phyloP scores from a whole-genome alignment of 2,329 filamentous ascomycete genomes.

The Aspergillus vadensis region DNA sequence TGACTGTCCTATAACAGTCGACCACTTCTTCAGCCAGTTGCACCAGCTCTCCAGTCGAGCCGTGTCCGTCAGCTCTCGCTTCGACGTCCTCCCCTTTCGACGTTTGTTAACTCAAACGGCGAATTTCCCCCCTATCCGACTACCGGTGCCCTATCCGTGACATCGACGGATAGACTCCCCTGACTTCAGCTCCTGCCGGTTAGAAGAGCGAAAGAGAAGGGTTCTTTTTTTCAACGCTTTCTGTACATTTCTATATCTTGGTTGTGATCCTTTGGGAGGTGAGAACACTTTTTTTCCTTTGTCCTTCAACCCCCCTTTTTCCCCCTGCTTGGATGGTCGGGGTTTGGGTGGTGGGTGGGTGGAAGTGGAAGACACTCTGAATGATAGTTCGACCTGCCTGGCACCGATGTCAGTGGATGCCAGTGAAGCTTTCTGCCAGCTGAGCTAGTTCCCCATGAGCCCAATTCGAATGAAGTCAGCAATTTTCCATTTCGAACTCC shows the following conservation, averaged over 20 bases:
- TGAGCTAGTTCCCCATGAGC: conserved; percentile 9
- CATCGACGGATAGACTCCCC: conserved; percentile 36
- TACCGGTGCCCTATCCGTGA: conserved; percentile 36
- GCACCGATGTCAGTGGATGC: background rate
- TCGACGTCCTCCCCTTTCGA: conserved; percentile 39
- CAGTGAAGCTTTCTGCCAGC: conserved; percentile 10
- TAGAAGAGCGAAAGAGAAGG: conserved; percentile 41
- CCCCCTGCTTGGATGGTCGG: background rate
- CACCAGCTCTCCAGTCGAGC: conserved; percentile 42
- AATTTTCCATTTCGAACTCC: conserved; percentile 12
- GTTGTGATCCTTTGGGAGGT: conserved; percentile 29
- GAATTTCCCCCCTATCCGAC: conserved; percentile 30
- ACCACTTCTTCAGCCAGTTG: conserved; percentile 32
- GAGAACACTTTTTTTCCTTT: conserved; percentile 20
- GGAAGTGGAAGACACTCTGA: background rate
- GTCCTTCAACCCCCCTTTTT: conserved; percentile 3
- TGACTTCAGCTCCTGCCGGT: conserved; percentile 42
- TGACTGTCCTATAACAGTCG: conserved; percentile 29
- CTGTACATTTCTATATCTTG: conserved; percentile 29
- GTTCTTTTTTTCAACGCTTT: conserved; percentile 26
- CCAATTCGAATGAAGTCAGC: conserved; percentile 14
- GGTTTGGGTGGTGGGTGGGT: background rate
- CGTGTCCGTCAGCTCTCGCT: conserved; percentile 41
- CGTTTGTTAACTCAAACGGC: conserved; percentile 46
- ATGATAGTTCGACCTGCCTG: conserved; percentile 2